Base-by-base conservation (phyloP, 2,329 filamentous ascomycete species). In the Verticillium tricorpus region DNA sequence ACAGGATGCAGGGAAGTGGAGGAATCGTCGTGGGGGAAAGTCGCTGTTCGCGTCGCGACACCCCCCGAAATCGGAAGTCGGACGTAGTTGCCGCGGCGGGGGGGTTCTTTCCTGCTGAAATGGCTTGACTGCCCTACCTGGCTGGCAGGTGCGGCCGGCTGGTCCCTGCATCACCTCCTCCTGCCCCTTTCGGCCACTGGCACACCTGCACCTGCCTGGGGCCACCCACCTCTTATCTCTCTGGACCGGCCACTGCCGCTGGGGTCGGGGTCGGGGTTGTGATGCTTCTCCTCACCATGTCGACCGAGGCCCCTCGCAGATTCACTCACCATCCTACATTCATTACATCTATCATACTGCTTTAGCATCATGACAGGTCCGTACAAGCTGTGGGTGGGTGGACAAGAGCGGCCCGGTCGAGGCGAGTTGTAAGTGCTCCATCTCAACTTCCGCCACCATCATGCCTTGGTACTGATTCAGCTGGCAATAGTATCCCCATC, bases 381-480 rank as follows among this genome's bases (percentile, higher is more conserved):
- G 54, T 63, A 57, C 57, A 63, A 63, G 7, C 63, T 72, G 15
- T 73, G 71, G 71, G 63, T 70, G 35, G 67, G 60, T 11, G 71
- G 71, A 28, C 61, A 63, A 39, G 64, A 65, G 31, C 63, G 69
- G 11, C 66, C 65, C 19, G 82, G 81, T 2, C 69, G 69, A 57
- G 79, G 76, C 61, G 78, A 81, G 64, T 71, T 75, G 82, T 84
- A 70, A 76, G 80, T 73, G 50, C 69, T 50, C 22, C 19, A 22
- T 15, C n/a, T n/a, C 25, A 5, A 52, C 57, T 32, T 62, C 28
- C 28, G 28, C 28, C 28, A 28, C 28, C 28, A 6, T 34, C 45
- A 28, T 63, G 17, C 14, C 14, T 45, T 17, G 15, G n/a, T 34
- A 67, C 63, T 68, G 59, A 61, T 25, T 15, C 22, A 45, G 40